These are phyloP conservation scores for Boletus rufocinnamomeus DNA, from an alignment of 768 basidiomycete species.

Conservation along the genomic window DNA sequence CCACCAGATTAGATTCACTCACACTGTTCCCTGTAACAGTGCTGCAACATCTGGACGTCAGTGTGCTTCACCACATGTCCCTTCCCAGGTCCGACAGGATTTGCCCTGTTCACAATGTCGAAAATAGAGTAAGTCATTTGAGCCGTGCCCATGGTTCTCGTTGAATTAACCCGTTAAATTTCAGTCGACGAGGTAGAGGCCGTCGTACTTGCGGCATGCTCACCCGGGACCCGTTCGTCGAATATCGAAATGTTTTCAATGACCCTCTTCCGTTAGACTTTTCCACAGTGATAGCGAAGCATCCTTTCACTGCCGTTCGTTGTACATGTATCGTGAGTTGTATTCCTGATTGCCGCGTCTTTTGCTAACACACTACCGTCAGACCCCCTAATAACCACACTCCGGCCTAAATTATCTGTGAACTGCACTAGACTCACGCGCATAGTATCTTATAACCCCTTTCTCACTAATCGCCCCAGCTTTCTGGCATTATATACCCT, in stretches of 20 bases:
- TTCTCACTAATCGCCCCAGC: neutral
- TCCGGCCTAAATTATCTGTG: neutral
- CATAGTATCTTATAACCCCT: neutral
- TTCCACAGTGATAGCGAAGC: neutral
- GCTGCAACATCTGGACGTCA: neutral
- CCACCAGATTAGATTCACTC: constrained; percentile 4
- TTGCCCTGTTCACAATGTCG: constrained; percentile 16
- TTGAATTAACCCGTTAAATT: neutral
- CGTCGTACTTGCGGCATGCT: neutral
- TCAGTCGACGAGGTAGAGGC: neutral
- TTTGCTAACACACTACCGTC: neutral
- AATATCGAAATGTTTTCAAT: neutral
- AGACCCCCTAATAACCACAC: constrained; percentile 7
- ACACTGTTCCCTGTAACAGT: neutral
- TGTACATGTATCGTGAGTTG: constrained; percentile 3
- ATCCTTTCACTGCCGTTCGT: neutral
- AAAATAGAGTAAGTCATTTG: constrained; percentile 7
- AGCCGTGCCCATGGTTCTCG: neutral
- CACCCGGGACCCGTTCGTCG: neutral
- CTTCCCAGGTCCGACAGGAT: neutral
- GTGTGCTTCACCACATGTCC: neutral
- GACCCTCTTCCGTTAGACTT: neutral
- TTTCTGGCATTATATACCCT: constrained; percentile 1
- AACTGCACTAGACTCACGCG: neutral
- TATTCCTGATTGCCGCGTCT: neutral